Evolutionary conservation across 2,329 filamentous ascomycete genomes (phyloP), one percentile per base, ranked within the genome.

Genomic region (Diaporthe ampelina): DNA sequence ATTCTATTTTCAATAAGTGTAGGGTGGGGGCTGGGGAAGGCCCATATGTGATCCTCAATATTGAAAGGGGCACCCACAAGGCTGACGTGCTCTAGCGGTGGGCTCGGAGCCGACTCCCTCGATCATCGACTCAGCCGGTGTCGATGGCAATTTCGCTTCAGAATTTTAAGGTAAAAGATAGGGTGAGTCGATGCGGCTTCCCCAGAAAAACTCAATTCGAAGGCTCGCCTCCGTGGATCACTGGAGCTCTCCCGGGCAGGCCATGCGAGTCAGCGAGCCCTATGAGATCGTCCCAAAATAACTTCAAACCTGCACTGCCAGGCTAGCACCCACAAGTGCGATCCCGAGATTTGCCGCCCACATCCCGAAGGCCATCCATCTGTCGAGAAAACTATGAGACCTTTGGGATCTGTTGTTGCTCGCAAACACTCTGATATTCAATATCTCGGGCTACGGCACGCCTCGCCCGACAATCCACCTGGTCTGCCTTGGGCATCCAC

Each of bases 181-280:
- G 61, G 61, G 61, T 50, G 19, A 21, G 19, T 43, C 43, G 43
- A 50, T 35, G 43, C 29, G 61, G 43, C 26, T 50, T 67, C 43
- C 61, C 61, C 61, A 50, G 43, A 50, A 67, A 50, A 67, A 67
- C 61, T 50, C 29, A 67, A 67, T 37, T 37, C 40, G 8, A 67
- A 35, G 61, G 26, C 43, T 67, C 61, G 61, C 61, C 52, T 67
- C 61, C 29, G 61, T 67, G 61, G 43, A 50, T 67, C 61, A 50
- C 32, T 52, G 61, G 61, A 24, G 43, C 61, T 67, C 19, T n/a
- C 32, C 61, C 43, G 26, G 45, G 19, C 43, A 43, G 26, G 43
- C 50, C n/a, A 67, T 67, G 61, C 61, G 61, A 67, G 61, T 65
- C 59, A 65, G 59, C 26, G 59, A 65, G 59, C 59, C 59, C 43